Evolutionary conservation across 2,329 filamentous ascomycete genomes (phyloP), one percentile per base, ranked within the genome.

Genomic region (Pseudocercospora pini-densiflorae): DNA sequence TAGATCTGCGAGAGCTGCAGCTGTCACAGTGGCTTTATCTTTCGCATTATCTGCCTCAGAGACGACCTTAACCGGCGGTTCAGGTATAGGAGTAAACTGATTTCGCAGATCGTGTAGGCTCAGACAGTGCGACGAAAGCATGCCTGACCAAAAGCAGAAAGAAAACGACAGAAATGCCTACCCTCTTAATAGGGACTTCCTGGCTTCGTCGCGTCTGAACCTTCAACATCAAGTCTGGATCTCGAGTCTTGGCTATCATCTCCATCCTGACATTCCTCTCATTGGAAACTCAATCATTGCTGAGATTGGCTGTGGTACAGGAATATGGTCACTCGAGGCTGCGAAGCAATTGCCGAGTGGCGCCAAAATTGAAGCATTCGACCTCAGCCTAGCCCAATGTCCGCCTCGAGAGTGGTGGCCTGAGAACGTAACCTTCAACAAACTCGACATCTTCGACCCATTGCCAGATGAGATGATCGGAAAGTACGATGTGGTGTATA

Each of bases 201-300:
- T 33, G 53, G 66, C 67, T 12, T 68, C 67, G 14, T 63, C 63
- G 16, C 69, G 70, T 21, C 64, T 77, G 0, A 73, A 77, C 49
- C 65, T 76, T 49, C 76, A 78, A 54, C 74, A 78, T 47, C 74
- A 72, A 31, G 68, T 77, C 8, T 79, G 74, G 73, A 71, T 72
- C 57, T 68, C 74, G n/a, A 66, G 70, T 9, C 69, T 75, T 2
- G 65, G 69, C 23, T 77, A 68, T 59, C 70, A 65, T 31, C 65
- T 78, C 6, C 76, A 78, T 59, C 76, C 74, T 3, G 58, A 62
- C 12, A 73, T 78, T 57, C 57, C 57, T 2, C 55, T 67, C 8
- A 45, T 21, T 24, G 19, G 58, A 16, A 53, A 59, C 14, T 29
- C 67, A 3, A 23, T 64, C 31, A 64, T 72, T 1, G 70, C 70